These are phyloP conservation scores for Debaryomyces tyrocola DNA, from an alignment of 805 yeast species.

Conservation along the genomic window DNA sequence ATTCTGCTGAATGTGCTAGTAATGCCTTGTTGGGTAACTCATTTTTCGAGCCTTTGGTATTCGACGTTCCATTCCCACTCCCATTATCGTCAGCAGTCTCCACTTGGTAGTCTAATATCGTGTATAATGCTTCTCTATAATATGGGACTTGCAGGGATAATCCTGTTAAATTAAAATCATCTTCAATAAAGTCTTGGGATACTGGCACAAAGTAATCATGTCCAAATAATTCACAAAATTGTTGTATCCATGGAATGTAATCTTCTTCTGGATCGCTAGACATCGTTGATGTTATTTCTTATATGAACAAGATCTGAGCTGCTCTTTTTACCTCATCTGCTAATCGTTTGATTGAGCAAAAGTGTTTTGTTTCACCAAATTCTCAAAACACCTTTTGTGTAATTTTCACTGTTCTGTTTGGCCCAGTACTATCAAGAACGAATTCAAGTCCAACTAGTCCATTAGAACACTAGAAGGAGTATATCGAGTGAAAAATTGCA, in stretches of 20 bases:
- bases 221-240: constrained; percentile 74
- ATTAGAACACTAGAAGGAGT: background rate
- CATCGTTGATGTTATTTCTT: constrained; percentile 18
- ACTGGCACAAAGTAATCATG: constrained; percentile 93
- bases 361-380: background rate
- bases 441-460: background rate
- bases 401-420: background rate
- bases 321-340: background rate
- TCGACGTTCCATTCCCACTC: constrained; percentile 8
- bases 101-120: constrained; percentile 81
- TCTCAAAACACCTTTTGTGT: constrained; percentile 3
- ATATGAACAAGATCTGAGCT: background rate
- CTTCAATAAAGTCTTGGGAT: constrained; percentile 89
- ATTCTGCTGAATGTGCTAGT: constrained; percentile 87
- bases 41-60: constrained; percentile 6
- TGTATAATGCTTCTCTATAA: constrained; percentile 87
- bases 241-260: constrained; percentile 78
- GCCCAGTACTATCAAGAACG: background rate
- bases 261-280: constrained; percentile 51
- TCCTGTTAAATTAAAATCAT: constrained; percentile 94
- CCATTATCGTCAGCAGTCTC: constrained; percentile 41
- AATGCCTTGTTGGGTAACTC: constrained; percentile 70
- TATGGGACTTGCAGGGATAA: constrained; percentile 81
- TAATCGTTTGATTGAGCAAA: background rate
- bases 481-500: background rate